Evolutionary conservation across 129 eudicot species (phyloP), one percentile per base, ranked within the genome.

Genomic region (Gnaphalium uliginosum): DNA sequence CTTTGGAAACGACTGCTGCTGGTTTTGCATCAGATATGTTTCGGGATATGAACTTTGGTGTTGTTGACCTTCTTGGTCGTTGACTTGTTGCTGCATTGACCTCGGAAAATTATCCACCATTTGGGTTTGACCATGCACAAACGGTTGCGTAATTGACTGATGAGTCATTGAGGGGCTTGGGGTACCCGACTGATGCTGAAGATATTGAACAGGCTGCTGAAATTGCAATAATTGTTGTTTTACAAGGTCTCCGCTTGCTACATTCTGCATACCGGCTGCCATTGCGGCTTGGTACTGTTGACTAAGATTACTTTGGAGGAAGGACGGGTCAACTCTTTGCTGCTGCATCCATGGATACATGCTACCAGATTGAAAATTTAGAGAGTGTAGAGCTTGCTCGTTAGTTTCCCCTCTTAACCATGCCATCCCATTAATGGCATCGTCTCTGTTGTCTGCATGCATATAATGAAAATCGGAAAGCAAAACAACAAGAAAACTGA

Each of bases 341-440:
- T 94, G 98, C 97, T 94, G 98, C 97, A 88, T 88, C 97, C 96
- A 90, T 5, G 98, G 98, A 54, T 86, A 71, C 96, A 90, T 81
- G 76, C 97, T 87, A 58, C 71, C 73, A 3, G 95, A 78, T 75
- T 85, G 97, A 72, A 90, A 85, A 66, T 85, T 90, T 48, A 88
- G 74, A 46, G 96, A 80, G n/a, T 88, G 84, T 61, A 88, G 86
- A 8, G 85, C 93, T 41, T 84, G 91, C 25, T 93, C 98, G 11
- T 83, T 85, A 22, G 85, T 75, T 69, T 90, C 96, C 14, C 95
- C 98, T 84, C 98, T 88, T 59, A 90, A 73, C 97, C 98, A 93
- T 39, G 89, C 71, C 89, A 93, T 88, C 46, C 91, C 81, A 29
- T 88, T 90, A 27, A 86, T 53, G 3, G 87, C 87, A 59, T 90